Evolutionary conservation across 164 flowering plant genomes (phyloP).

Genomic region (Annona cherimola): DNA sequence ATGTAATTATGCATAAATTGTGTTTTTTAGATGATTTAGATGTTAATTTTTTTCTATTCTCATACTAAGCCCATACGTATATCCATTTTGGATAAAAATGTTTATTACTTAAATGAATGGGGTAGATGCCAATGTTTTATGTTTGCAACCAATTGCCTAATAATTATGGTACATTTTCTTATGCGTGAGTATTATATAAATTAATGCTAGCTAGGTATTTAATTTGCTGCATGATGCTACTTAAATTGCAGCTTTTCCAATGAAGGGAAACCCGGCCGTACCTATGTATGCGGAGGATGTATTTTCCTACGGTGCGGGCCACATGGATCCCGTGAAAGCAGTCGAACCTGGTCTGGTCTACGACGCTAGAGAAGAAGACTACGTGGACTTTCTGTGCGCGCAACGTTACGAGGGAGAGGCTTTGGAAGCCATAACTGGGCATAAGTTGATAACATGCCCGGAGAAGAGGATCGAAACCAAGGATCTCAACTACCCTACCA

Average conservation of each 20-base stretch:
- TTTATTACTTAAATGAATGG: too few species aligned
- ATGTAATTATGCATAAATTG: too few species aligned
- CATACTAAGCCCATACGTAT: too few species aligned
- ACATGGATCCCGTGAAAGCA: slow-evolving; percentile 44
- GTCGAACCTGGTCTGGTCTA: slow-evolving; percentile 51
- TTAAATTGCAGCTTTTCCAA: slow-evolving; percentile 45
- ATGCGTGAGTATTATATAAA: too few species aligned
- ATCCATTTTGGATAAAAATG: too few species aligned
- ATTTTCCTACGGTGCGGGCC: slow-evolving; percentile 62
- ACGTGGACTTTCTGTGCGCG: slow-evolving; percentile 42
- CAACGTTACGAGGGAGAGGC: slow-evolving; percentile 30
- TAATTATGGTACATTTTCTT: too few species aligned
- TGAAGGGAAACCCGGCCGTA: slow-evolving; percentile 21
- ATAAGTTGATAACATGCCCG: slow-evolving; percentile 28
- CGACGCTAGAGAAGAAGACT: slow-evolving; percentile 43
- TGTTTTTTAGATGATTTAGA: too few species aligned
- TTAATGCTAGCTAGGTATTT: too few species aligned
- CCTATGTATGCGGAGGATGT: slow-evolving; percentile 21
- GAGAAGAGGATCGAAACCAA: slow-evolving; percentile 22
- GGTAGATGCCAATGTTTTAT: too few species aligned
- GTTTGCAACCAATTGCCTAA: too few species aligned
- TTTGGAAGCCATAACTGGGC: slow-evolving; percentile 35
- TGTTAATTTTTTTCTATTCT: too few species aligned
- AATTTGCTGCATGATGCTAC: slow-evolving; percentile 8
- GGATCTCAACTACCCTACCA: slow-evolving; percentile 64